A percentile compares a stretch with the other conserved stretches of the same genome.
These are phyloP conservation scores for Penicillium brasilianum DNA, from an alignment of 2,329 filamentous ascomycete genomes.

Conservation along the genomic window DNA sequence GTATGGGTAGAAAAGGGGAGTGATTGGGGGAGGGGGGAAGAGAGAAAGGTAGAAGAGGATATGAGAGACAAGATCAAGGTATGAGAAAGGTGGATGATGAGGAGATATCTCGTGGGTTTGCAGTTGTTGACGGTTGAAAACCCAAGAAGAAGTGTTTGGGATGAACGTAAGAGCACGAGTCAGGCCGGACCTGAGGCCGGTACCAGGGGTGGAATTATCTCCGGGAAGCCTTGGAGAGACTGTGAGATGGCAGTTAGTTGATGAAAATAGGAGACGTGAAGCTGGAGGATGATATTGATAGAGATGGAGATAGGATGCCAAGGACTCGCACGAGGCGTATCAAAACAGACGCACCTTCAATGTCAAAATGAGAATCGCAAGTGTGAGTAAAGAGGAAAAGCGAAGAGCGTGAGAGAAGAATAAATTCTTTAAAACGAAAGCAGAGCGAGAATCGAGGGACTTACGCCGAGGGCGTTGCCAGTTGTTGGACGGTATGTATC, in stretches of 20 bases:
- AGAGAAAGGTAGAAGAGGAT: no score
- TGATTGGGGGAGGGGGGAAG: not conserved
- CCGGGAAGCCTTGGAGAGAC: not conserved
- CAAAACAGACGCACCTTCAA: not conserved
- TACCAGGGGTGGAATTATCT: not conserved
- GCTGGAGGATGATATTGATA: not conserved
- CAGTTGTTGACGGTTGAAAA: not conserved
- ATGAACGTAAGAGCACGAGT: not conserved
- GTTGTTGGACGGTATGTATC: not conserved
- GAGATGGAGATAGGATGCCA: not conserved
- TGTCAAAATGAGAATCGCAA: not conserved
- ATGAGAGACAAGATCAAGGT: no score
- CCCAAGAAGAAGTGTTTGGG: not conserved
- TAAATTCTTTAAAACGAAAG: not conserved
- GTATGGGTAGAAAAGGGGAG: not conserved
- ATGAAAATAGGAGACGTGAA: not conserved
- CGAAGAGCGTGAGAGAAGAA: not conserved
- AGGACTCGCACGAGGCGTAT: not conserved
- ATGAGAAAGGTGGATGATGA: not conserved
- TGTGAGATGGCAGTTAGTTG: not conserved
- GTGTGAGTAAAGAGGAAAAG: no score
- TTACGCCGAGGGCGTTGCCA: not conserved
- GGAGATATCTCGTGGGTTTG: not conserved
- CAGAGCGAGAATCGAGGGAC: not conserved
- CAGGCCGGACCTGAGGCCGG: not conserved